phyloP scores from a whole-genome alignment of 345 rosid species.

The Populus euphratica region DNA sequence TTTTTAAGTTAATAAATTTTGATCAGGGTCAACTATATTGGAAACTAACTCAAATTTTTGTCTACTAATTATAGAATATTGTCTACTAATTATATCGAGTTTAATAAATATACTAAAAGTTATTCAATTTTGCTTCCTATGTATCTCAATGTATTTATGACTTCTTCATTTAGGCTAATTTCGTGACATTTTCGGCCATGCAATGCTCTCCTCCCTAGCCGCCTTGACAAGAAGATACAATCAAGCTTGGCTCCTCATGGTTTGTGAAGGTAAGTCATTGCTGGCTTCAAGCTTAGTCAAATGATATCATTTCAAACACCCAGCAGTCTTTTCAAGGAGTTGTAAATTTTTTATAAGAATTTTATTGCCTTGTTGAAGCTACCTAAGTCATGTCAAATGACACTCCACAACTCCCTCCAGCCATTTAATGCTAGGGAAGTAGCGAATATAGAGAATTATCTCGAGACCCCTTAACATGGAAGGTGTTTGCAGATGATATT shows the following conservation, averaged over 20 bases:
- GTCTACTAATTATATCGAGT: too few relatives aligned
- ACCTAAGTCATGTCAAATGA: neutral
- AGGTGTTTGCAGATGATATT: neutral
- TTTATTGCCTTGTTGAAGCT: neutral
- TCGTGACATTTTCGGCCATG: neutral
- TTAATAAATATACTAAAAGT: neutral
- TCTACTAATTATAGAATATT: too few relatives aligned
- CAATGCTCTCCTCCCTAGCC: too few relatives aligned
- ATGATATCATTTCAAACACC: too few relatives aligned
- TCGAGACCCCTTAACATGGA: neutral
- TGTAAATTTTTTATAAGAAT: too few relatives aligned
- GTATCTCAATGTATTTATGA: neutral
- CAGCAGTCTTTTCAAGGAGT: too few relatives aligned
- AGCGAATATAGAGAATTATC: neutral
- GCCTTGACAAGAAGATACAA: neutral
- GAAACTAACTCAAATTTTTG: too few relatives aligned
- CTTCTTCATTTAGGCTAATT: neutral
- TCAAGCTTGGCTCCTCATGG: too few relatives aligned
- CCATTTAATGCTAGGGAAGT: neutral
- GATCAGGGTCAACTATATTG: too few relatives aligned
- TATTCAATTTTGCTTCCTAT: neutral
- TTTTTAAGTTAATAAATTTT: too few relatives aligned
- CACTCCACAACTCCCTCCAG: neutral
- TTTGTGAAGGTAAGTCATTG: too few relatives aligned
- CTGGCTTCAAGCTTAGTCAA: too few relatives aligned